Base-by-base conservation (phyloP, 108 stramenopile species). In the Poteriospumella lacustris region DNA sequence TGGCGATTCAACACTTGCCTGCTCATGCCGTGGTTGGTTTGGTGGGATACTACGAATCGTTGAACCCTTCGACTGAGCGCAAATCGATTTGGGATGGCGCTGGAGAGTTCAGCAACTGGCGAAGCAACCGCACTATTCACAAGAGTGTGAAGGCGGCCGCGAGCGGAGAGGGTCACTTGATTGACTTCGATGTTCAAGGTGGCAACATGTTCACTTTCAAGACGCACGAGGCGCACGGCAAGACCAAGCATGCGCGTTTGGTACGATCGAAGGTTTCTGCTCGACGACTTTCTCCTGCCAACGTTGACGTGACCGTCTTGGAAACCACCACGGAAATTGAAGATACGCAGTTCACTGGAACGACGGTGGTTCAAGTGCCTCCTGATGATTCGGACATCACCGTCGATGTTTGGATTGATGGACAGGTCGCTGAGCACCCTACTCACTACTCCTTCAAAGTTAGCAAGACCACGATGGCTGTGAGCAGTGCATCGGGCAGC, bases 401-500 rank as follows among this genome's bases (percentile, higher is more conserved):
- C 19, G 31, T 64, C 3, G 60, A 64, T 64, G 70, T 73, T 5
- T 73, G 70, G 70, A 36, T 73, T 5, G 70, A 73, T 33, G 70
- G 70, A 9, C 70, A 73, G 31, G 41, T 42, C 31, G 70, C 31
- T 42, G 41, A 42, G 26, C 12, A 5, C 43, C 36, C 15, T 42
- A 73, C 70, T 34, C 70, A 73, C 42, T 15, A 15, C 36, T 31
- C 26, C 3, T 42, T 42, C 15, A 3, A 26, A 52, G 24, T 64
- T 34, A 3, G 9, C 33, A 33, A 64, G 28, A 5, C 60, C 36
- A 34, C 31, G 9, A 5, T 12, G 15, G 29, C 3, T 34, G 36
- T 34, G 60, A 3, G 36, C 36, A 15, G 39, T 39, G 78, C 78
- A 15, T 79, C 78, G 26, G 83, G 52, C 19, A 69, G 59, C n/a